Evolutionary conservation across 106 monocot genomes (phyloP), one percentile per base, ranked within the genome.

Genomic region (Platanthera guangdongensis): DNA sequence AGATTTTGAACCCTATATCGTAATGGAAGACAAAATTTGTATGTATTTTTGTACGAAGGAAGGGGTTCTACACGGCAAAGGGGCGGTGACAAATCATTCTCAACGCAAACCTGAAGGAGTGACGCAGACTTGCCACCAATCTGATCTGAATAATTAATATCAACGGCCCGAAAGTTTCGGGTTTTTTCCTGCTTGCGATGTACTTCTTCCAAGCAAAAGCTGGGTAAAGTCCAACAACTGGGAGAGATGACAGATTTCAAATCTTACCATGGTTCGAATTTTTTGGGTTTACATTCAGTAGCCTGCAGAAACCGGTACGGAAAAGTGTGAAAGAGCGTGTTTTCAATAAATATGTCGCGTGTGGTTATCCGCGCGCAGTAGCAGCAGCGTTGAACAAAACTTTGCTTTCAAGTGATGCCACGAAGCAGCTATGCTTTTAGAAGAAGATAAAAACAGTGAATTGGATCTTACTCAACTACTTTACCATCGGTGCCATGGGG

Each of bases 101-200:
- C 51, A 47, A 15, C 47, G 15, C 70, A 47, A 48, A 70, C 72
- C 72, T 72, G 72, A 50, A 72, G 72, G 18, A 51, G 13, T 60
- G 60, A 60, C 13, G 18, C 15, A 60, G 72, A 72, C 72, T 15
- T 72, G 8, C 72, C 51, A 72, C 72, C 72, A 16, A 70, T 70
- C 45, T 8, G n/a, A 70, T 7, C 46, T 11, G 32, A 65, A 11
- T 65, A 70, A 7, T 70, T 16, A 72, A 72, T 21, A 72, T 50
- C 72, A 72, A 51, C 72, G 50, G 22, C 3, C 9, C 2, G 50
- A 51, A 50, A 22, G 13, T 10, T 16, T 51, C 9, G 51, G 72
- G 51, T 47, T 47, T 47, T 70, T 70, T 7, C 47, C 47, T 14
- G 16, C 15, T 5, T 65, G 9, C 32, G n/a, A 70, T 46, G 11